Conservation (phyloP, 257 asterid genomes). For the Primulina huaijiensis region DNA sequence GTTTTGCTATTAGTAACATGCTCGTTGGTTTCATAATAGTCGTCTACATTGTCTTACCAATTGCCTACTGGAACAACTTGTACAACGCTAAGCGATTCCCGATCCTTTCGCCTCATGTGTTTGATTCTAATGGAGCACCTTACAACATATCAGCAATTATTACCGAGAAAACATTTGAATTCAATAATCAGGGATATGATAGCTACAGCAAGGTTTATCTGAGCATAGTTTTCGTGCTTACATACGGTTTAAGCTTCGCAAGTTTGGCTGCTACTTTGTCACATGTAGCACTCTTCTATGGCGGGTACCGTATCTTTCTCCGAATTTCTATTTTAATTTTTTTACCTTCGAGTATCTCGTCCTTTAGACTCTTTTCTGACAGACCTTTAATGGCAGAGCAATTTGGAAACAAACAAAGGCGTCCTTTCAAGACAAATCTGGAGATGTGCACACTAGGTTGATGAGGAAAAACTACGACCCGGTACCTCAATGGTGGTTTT, state of each 20-base stretch:
- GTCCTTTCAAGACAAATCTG: slow-evolving; percentile 49
- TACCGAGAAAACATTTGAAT: slow-evolving; percentile 37
- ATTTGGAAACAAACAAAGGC: slow-evolving; percentile 64
- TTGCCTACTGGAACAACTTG: slow-evolving; percentile 54
- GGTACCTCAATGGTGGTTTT: slow-evolving; percentile 82
- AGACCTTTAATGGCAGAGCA: slow-evolving; percentile 25
- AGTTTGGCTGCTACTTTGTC: slow-evolving; percentile 56
- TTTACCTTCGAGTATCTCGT: no score
- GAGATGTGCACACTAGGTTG: slow-evolving; percentile 61
- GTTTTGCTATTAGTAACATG: slow-evolving; percentile 58
- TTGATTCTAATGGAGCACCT: slow-evolving; percentile 43
- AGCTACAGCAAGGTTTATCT: slow-evolving; percentile 52
- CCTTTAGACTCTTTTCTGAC: background rate
- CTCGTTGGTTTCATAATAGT: slow-evolving; percentile 49
- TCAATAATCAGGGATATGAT: slow-evolving; percentile 47
- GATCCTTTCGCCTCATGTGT: slow-evolving; percentile 53
- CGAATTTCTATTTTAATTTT: background rate
- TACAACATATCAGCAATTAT: slow-evolving; percentile 49
- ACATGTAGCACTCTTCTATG: slow-evolving; percentile 63
- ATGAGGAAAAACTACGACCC: slow-evolving; percentile 63
- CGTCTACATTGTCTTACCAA: slow-evolving; percentile 42
- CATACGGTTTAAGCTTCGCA: slow-evolving; percentile 59
- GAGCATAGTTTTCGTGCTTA: slow-evolving; percentile 47
- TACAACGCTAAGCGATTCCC: slow-evolving; percentile 53
- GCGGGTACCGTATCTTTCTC: slow-evolving; percentile 38